Evolutionary conservation across 306 rosid species (phyloP), one percentile per base, ranked within the genome.

Genomic region (Dicorynia guianensis): DNA sequence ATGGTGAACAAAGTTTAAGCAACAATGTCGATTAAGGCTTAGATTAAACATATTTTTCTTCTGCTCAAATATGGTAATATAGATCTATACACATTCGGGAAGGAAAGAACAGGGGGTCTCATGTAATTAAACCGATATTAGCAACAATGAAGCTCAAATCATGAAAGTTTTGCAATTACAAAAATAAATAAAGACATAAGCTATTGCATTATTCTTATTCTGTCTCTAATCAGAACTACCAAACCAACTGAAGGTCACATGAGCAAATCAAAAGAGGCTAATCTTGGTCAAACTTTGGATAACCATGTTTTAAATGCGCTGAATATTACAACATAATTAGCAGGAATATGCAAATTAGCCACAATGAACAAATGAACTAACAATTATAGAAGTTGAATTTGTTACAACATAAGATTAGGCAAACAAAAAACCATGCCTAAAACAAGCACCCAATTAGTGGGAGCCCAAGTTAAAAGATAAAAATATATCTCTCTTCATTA

Each of bases 371-470:
- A 81, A 89, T 86, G 85, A 93, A 85, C 87, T 54, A 88, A 89
- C 86, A 69, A 88, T 83, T 79, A 64, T 61, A 80, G 61, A 74
- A 47, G 77, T 68, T 64, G 78, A 82, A 52, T 74, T 76, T 78
- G 85, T 76, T 79, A 85, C 86, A 83, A 83, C 90, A 80, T 72
- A 82, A 76, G 92, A 90, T 91, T 89, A 93, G 98, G 97, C 96
- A 91, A 85, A 91, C 71, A 82, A 83, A 92, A 91, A 88, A 86
- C 70, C 83, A 87, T 89, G 97, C 97, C 97, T 93, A 91, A 87
- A 89, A 86, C 89, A 87, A 85, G 85, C 91, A 89, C 83, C 87
- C 78, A 74, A 91, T 91, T 85, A 91, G 93, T 79, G 80, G 82
- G 85, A 84, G 70, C 83, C 85, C 89, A 66, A 81, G 87, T 71